These are phyloP conservation scores for Parathielavia hyrcaniae DNA, from an alignment of 495 filamentous ascomycete species.

Conservation along the genomic window DNA sequence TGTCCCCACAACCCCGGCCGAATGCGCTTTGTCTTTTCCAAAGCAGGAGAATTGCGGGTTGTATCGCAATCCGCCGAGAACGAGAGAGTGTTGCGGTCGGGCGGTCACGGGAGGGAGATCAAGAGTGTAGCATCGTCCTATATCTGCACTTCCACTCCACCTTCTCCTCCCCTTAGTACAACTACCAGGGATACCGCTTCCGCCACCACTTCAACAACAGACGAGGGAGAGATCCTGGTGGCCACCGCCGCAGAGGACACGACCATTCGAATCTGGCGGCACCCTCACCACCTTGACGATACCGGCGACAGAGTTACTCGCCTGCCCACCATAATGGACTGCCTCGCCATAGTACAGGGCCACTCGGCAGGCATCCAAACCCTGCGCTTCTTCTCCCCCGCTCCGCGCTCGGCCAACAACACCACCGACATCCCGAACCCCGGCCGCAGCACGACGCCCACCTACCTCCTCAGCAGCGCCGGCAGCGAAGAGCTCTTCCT, in stretches of 20 bases:
- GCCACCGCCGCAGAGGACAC: conserved; percentile 93
- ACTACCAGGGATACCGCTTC: neutral
- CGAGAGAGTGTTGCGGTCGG: conserved; percentile 53
- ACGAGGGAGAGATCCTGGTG: conserved; percentile 28
- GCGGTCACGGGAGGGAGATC: conserved; percentile 84
- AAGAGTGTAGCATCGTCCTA: conserved; percentile 58
- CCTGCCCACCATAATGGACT: conserved; percentile 33
- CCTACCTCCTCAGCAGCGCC: conserved; percentile 72
- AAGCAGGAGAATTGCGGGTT: conserved; percentile 48
- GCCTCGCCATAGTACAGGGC: conserved; percentile 57
- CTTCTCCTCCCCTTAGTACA: too few relatives aligned
- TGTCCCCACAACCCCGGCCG: conserved; percentile 26
- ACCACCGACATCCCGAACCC: neutral
- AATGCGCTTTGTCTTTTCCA: conserved; percentile 49
- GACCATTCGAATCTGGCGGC: conserved; percentile 60
- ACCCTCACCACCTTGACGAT: neutral
- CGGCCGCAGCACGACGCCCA: neutral
- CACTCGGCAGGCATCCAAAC: conserved; percentile 82
- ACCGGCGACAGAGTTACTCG: too few relatives aligned
- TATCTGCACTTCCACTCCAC: neutral
- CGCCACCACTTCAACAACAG: neutral
- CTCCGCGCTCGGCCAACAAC: too few relatives aligned
- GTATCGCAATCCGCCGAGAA: conserved; percentile 44
- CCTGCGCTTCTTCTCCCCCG: conserved; percentile 58
- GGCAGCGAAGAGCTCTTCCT: conserved; percentile 84